Base-by-base conservation (phyloP, 139 green algal genomes). In the Pseudopediastrum boryanum region DNA sequence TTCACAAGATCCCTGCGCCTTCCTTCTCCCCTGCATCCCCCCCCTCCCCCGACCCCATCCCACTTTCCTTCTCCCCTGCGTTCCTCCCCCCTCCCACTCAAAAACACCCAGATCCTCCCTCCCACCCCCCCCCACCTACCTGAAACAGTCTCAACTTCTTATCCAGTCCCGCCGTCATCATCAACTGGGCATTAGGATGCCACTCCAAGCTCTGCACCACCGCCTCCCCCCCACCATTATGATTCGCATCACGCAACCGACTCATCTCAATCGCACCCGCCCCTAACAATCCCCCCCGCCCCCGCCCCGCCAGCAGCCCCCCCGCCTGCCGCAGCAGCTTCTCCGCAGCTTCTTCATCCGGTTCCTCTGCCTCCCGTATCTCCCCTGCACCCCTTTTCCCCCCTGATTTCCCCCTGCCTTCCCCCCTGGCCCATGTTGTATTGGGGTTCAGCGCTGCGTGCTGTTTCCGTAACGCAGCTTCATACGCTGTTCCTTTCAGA, bases 111-210 rank as follows among this genome's bases (percentile, higher is more conserved):
- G n/a, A n/a, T n/a, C n/a, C 46, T 12, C 46, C 13, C 46, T 12
- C 46, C 16, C 12, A 27, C 63, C 72, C 77, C 62, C 83, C 38
- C 8, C 61, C 66, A 41, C 90, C 36, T 31, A 94, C 84, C 71
- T 90, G 82, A 72, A 99, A 98, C 44, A 99, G 85, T 27, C 91
- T 87, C 44, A 98, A 73, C 25, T 78, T 85, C 78, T 94, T 94
- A 88, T 99, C 95, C 50, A 98, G 77, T 10, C 92, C 87, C 0
- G 92, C 95, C 4, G 92, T 96, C 59, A 99, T 69, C 50, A 99
- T 82, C 65, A 99, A 83, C 84, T 97, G 90, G 1, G 86, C 91
- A 43, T 83, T 84, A 3, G 89, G 90, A 82, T 99, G 95, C 72
- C 95, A 99, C 52, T 92, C 80, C 4, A 98, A 83, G 13, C 59